phyloP scores from a whole-genome alignment of 2,329 filamentous ascomycete genomes.

The Colletotrichum sojae region DNA sequence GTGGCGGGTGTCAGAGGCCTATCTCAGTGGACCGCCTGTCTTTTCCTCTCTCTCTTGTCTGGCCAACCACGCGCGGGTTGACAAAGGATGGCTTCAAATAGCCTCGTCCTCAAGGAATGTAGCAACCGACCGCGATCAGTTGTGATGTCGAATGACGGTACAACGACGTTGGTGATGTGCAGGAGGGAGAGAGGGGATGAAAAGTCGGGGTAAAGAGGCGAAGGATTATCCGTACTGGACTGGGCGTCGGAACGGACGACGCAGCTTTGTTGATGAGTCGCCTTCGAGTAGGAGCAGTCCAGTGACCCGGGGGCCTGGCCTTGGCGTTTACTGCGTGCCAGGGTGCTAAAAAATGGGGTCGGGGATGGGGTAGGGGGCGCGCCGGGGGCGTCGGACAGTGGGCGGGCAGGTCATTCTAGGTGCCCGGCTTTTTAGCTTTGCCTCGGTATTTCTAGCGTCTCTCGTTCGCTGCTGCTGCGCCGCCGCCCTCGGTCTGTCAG shows the following conservation, averaged over 20 bases:
- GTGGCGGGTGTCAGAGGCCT: conserved; percentile 19
- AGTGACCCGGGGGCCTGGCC: conserved; percentile 27
- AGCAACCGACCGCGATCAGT: conserved; percentile 16
- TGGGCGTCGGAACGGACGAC: conserved; percentile 20
- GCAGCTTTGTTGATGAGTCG: conserved; percentile 6
- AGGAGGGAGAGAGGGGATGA: conserved; percentile 6
- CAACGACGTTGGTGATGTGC: conserved; percentile 16
- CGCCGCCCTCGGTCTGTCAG: background rate
- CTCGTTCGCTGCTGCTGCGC: background rate
- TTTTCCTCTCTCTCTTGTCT: background rate
- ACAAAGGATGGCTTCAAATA: conserved; percentile 5
- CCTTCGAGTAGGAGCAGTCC: conserved; percentile 16
- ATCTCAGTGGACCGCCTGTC: background rate
- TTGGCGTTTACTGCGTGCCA: conserved; percentile 22
- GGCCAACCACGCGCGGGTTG: conserved; percentile 5
- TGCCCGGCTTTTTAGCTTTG: background rate
- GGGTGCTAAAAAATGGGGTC: conserved; percentile 35
- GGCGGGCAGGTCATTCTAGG: background rate
- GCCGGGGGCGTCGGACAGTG: background rate
- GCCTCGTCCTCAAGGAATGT: conserved; percentile 4
- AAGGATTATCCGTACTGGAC: conserved; percentile 13
- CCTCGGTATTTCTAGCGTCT: conserved; percentile 15
- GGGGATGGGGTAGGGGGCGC: background rate
- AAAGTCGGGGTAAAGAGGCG: conserved; percentile 17
- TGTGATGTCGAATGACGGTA: conserved; percentile 14